These are phyloP conservation scores for Stromatinia cepivora DNA, from an alignment of 2,329 filamentous ascomycete genomes.

Conservation along the genomic window DNA sequence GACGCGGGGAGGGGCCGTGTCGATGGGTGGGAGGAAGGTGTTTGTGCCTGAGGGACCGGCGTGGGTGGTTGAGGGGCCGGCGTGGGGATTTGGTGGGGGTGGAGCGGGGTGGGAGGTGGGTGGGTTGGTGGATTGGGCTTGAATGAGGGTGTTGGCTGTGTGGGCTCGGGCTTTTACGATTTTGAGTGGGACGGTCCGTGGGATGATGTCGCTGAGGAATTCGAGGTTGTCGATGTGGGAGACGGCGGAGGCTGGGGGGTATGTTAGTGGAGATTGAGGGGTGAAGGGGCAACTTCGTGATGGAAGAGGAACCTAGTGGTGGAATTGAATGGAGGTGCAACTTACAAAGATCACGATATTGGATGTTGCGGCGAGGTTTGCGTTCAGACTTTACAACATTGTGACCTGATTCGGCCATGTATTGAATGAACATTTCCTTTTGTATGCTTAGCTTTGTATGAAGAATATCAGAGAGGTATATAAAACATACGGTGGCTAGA, in stretches of 20 bases:
- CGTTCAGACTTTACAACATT: conserved; percentile 87
- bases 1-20: conserved; percentile 7
- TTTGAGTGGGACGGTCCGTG: conserved; percentile 79
- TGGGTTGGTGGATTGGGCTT: background rate
- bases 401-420: conserved; percentile 81
- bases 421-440: conserved; percentile 92
- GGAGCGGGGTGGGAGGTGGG: background rate
- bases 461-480: background rate
- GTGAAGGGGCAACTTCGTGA: background rate
- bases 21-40: background rate
- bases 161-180: conserved; percentile 70
- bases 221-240: conserved; percentile 90
- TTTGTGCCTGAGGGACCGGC: background rate
- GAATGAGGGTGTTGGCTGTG: background rate
- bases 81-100: background rate
- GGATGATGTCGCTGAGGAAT: conserved; percentile 88
- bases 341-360: conserved; percentile 89
- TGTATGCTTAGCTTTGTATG: conserved; percentile 20
- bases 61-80: background rate
- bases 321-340: conserved; percentile 15
- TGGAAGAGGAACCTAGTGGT: conserved; percentile 19
- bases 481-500: conserved; percentile 69
- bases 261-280: background rate
- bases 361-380: conserved; percentile 89
- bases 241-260: conserved; percentile 72